Evolutionary conservation across 2,329 filamentous ascomycete species (phyloP), one percentile per base, ranked within the genome.

Genomic region (Ceratocystis alfenasii): DNA sequence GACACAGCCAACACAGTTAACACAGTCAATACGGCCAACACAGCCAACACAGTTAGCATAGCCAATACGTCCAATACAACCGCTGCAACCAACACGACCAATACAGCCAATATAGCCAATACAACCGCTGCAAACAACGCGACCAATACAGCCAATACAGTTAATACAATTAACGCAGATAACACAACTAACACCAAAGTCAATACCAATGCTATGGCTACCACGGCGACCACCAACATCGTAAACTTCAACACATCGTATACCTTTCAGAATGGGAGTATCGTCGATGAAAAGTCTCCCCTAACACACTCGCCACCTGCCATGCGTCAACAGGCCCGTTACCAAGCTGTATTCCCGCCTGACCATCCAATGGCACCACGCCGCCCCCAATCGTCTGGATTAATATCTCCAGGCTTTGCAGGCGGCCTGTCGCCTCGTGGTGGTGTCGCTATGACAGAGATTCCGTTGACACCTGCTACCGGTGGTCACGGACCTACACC

Each of bases 351-450:
- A 3, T 80, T 85, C 62, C 82, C 86, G 5, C 80, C 84, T 0
- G 46, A 76, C 2, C 80, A 84, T 68, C 75, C 76, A 0, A 71
- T 79, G 48, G 75, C 75, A 53, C 70, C 73, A 8, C 77, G 20
- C 65, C 80, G 80, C 41, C 80, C 83, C 1, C 79, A 79, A 1
- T 84, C 85, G 4, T 84, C 86, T 0, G 81, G 81, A 0, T 84
- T 84, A 1, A 74, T 83, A 0, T 87, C 87, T 0, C 85, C 87
- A 1, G 85, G 80, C 0, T 75, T 87, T 48, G 79, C 84, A 46
- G 78, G 79, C 15, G 82, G 81, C 0, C 87, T 88, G 79, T 81
- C 81, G 10, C 83, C 84, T 0, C 81, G 83, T 66, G 82, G 85
- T 1, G 82, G 78, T 1, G 83, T 87, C 57, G 79, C 77, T 25